These are phyloP conservation scores for Alternaria alternata DNA, from an alignment of 2,329 filamentous ascomycete species.

Conservation along the genomic window DNA sequence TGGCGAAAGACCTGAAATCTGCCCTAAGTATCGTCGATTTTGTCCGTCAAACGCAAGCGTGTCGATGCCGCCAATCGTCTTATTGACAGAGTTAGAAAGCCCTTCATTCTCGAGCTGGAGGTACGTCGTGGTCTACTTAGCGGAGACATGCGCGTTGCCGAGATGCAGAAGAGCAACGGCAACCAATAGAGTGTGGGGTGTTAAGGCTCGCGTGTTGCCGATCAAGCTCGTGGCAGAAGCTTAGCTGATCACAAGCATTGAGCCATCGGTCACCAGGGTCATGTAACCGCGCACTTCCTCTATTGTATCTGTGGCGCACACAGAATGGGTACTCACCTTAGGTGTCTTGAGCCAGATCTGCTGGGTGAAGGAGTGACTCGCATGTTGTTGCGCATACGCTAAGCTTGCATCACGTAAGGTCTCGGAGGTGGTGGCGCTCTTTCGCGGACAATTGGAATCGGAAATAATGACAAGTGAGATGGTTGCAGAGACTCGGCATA, in stretches of 20 bases:
- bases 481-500: background rate
- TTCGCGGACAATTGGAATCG: background rate
- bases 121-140: accelerated
- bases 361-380: accelerated
- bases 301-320: background rate
- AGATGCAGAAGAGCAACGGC: accelerated
- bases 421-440: background rate
- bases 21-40: too few relatives aligned
- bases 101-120: too few relatives aligned
- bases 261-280: too few relatives aligned
- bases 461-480: accelerated
- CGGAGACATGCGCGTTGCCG: too few relatives aligned
- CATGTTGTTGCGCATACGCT: background rate
- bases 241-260: background rate
- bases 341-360: accelerated
- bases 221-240: background rate
- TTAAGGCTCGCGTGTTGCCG: too few relatives aligned
- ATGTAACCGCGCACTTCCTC: background rate
- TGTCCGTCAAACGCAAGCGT: too few relatives aligned
- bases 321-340: background rate
- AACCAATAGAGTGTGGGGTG: too few relatives aligned
- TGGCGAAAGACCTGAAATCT: too few relatives aligned
- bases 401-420: background rate
- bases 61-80: too few relatives aligned
- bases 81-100: too few relatives aligned